Base-by-base conservation (phyloP, 139 green algal genomes). In the Chara braunii region DNA sequence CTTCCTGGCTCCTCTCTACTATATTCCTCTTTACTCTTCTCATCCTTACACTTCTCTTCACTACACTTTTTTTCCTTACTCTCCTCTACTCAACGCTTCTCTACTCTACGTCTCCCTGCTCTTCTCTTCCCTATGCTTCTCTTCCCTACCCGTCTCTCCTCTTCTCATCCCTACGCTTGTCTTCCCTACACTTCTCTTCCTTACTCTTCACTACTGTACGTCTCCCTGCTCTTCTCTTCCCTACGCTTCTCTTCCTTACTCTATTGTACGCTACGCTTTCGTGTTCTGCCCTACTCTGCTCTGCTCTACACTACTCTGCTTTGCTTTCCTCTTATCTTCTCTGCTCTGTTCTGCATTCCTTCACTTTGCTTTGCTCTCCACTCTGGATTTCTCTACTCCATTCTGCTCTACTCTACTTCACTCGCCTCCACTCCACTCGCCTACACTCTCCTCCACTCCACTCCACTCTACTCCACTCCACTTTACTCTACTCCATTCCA, bases 1-100 rank as follows among this genome's bases (percentile, higher is more conserved):
- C n/a, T n/a, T n/a, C n/a, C n/a, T n/a, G n/a, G n/a, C n/a, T n/a
- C n/a, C n/a, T n/a, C n/a, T n/a, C n/a, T n/a, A n/a, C n/a, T n/a
- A n/a, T n/a, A n/a, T n/a, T n/a, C n/a, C n/a, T n/a, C n/a, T n/a
- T n/a, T n/a, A n/a, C n/a, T n/a, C n/a, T n/a, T n/a, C n/a, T n/a
- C n/a, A n/a, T n/a, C n/a, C n/a, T n/a, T n/a, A 3, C 28, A 55
- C 37, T 7, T 37, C 53, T 24, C 53, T 30, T n/a, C 5, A 8
- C 56, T 7, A 22, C 0, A 55, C 33, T 58, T 37, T 62, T 58
- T 28, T 37, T 28, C 36, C 33, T 63, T 28, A 63, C 53, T 8
- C 53, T 62, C 53, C 30, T 24, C 36, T 24, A 24, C 1, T 7
- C 29, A 9, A 24, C 31, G 33, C 29, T 53, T 62, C 36, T 8